Conservation (phyloP, 371 early-diverging fungal species). For the Rhizopus arrhizus region DNA sequence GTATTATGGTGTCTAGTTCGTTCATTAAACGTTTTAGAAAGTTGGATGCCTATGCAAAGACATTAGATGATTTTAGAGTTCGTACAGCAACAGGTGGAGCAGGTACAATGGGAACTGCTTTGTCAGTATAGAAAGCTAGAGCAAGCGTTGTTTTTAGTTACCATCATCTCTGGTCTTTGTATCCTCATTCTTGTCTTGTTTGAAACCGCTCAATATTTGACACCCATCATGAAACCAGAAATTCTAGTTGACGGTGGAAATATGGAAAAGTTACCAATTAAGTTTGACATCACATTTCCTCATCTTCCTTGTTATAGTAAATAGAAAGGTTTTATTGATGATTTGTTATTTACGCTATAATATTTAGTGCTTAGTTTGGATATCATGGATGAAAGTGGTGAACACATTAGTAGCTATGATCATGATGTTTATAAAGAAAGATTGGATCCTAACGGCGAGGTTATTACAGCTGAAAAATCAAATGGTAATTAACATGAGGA, state of each 20-base stretch:
- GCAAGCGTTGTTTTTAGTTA: conserved; percentile 56
- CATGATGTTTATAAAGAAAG: conserved; percentile 84
- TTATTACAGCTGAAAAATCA: conserved; percentile 59
- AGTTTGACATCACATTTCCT: conserved; percentile 88
- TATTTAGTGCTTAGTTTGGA: conserved; percentile 79
- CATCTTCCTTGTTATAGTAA: conserved; percentile 86
- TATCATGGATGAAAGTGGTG: conserved; percentile 89
- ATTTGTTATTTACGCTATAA: too few relatives aligned
- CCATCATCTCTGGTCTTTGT: conserved; percentile 69
- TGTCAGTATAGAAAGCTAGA: neutral
- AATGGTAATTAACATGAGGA: conserved; percentile 33
- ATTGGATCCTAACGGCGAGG: conserved; percentile 68
- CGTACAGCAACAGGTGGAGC: conserved; percentile 87
- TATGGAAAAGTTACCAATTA: conserved; percentile 84
- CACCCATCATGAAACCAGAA: conserved; percentile 68
- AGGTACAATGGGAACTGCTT: conserved; percentile 44
- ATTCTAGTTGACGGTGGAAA: conserved; percentile 85
- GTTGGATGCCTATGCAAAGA: conserved; percentile 97
- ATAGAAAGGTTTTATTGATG: conserved; percentile 12
- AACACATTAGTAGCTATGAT: conserved; percentile 79
- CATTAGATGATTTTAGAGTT: conserved; percentile 92
- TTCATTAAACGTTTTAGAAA: conserved; percentile 58
- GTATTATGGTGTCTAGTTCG: conserved; percentile 36
- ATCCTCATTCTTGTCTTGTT: conserved; percentile 76
- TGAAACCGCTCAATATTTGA: conserved; percentile 78